phyloP scores from a whole-genome alignment of 768 basidiomycete species.

The Botryobasidium botryosum region DNA sequence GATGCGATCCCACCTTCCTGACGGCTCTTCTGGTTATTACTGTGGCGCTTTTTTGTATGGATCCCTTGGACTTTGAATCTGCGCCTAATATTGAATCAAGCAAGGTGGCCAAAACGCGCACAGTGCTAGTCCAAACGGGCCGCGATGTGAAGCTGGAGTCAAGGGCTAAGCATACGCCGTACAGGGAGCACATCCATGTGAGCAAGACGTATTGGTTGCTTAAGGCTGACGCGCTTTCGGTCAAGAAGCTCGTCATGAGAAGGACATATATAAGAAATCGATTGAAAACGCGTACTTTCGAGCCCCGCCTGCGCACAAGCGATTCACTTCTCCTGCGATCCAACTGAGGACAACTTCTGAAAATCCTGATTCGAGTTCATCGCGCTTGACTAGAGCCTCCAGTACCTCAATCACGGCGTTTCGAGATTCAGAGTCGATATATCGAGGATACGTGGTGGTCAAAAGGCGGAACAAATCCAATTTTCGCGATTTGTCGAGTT shows the following conservation, averaged over 20 bases:
- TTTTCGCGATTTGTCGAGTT: conserved; percentile 26
- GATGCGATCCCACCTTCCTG: conserved; percentile 21
- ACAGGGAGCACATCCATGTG: conserved; percentile 52
- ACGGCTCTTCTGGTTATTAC: conserved; percentile 49
- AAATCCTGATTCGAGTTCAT: conserved; percentile 55
- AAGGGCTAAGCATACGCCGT: conserved; percentile 36
- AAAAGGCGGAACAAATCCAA: conserved; percentile 58
- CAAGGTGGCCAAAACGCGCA: conserved; percentile 43
- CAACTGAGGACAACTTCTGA: conserved; percentile 53
- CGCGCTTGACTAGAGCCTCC: conserved; percentile 43
- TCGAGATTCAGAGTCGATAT: conserved; percentile 53
- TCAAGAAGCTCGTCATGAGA: too few relatives aligned
- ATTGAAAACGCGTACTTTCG: conserved; percentile 34
- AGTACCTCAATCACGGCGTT: conserved; percentile 54
- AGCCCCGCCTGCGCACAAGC: conserved; percentile 33
- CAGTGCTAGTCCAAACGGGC: too few relatives aligned
- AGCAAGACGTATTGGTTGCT: conserved; percentile 51
- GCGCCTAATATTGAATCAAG: conserved; percentile 41
- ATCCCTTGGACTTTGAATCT: conserved; percentile 34
- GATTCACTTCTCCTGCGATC: conserved; percentile 49
- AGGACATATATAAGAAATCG: conserved; percentile 4
- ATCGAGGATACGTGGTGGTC: conserved; percentile 61
- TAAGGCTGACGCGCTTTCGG: conserved; percentile 32
- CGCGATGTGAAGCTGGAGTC: too few relatives aligned
- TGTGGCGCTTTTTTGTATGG: conserved; percentile 43